Evolutionary conservation across 768 basidiomycete species (phyloP).

Genomic region (Chalciporus chontae): DNA sequence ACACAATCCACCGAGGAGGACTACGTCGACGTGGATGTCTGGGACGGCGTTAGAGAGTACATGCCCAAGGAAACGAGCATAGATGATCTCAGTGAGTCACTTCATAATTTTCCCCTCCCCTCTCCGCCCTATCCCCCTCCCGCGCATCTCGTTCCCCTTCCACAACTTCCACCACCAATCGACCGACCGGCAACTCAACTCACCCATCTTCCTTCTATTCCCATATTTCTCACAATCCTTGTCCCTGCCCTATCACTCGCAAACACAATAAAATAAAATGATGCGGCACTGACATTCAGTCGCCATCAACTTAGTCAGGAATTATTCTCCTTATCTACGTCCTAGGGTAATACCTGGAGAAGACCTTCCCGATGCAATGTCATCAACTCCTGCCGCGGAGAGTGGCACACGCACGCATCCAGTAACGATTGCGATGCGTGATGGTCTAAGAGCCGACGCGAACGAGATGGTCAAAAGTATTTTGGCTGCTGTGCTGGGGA

Average conservation of each 20-base stretch:
- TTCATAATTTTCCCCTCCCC: conserved; percentile 16
- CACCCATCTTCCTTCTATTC: conserved; percentile 24
- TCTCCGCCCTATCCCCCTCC: conserved; percentile 21
- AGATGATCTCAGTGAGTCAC: conserved; percentile 81
- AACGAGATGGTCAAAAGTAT: conserved; percentile 72
- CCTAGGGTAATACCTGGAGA: conserved; percentile 17
- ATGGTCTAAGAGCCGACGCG: conserved; percentile 61
- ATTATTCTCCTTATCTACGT: conserved; percentile 84
- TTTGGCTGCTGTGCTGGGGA: conserved; percentile 17
- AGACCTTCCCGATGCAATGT: conserved; percentile 4
- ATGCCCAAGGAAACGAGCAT: conserved; percentile 68
- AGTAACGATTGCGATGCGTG: conserved; percentile 64
- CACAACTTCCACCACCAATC: conserved; percentile 26
- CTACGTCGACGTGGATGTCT: conserved; percentile 62
- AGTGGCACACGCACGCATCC: conserved; percentile 51
- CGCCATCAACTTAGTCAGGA: conserved; percentile 84
- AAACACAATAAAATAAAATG: conserved; percentile 20
- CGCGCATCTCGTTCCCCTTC: conserved; percentile 19
- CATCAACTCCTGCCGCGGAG: conserved; percentile 22
- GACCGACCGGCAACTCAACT: conserved; percentile 25
- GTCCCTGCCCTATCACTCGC: conserved; percentile 29
- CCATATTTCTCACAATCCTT: conserved; percentile 23
- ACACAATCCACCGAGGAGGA: conserved; percentile 8
- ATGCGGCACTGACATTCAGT: conserved; percentile 72
- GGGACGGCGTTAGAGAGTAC: conserved; percentile 67